These are phyloP conservation scores for Verticillium longisporum DNA, from an alignment of 2,329 filamentous ascomycete species.

Conservation along the genomic window DNA sequence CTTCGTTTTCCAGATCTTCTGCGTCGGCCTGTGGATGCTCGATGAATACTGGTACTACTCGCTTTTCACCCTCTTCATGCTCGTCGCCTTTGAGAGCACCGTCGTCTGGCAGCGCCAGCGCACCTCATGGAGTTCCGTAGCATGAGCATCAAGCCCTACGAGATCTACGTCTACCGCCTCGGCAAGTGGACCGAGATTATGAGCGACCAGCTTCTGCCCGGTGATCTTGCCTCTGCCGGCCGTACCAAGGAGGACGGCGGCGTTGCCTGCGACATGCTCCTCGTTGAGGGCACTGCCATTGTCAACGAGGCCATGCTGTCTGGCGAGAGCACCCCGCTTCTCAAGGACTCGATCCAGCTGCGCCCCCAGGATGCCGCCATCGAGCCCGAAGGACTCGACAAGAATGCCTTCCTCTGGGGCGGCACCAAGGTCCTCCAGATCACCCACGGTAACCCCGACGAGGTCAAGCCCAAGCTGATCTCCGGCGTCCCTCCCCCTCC, in stretches of 20 bases:
- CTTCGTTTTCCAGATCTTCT: conserved; percentile 99
- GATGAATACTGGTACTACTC: conserved; percentile 99
- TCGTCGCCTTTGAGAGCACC: conserved; percentile 94
- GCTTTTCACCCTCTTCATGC: conserved; percentile 97
- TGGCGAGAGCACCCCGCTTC: conserved; percentile 89
- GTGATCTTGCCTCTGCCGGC: conserved; percentile 85
- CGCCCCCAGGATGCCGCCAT: conserved; percentile 74
- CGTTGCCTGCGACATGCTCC: conserved; percentile 92
- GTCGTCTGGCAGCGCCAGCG: conserved; percentile 98
- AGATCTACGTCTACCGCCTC: conserved; percentile 82
- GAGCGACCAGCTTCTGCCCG: conserved; percentile 88
- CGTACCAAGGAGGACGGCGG: conserved; percentile 96
- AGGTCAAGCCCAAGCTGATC: conserved; percentile 62
- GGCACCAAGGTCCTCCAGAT: conserved; percentile 97
- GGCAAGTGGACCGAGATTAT: conserved; percentile 83
- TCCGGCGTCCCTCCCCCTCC: conserved; percentile 80
- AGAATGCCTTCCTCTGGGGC: conserved; percentile 93
- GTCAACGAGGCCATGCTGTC: conserved; percentile 99
- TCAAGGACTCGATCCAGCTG: conserved; percentile 93
- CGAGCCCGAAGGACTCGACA: conserved; percentile 88
- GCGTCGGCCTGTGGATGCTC: conserved; percentile 95
- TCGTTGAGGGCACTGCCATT: conserved; percentile 92
- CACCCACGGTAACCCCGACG: conserved; percentile 75
- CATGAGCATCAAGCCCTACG: conserved; percentile 99
- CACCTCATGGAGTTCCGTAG: conserved; percentile 90